These are phyloP conservation scores for Elsinoe ampelina DNA, from an alignment of 2,329 filamentous ascomycete species.

Conservation along the genomic window DNA sequence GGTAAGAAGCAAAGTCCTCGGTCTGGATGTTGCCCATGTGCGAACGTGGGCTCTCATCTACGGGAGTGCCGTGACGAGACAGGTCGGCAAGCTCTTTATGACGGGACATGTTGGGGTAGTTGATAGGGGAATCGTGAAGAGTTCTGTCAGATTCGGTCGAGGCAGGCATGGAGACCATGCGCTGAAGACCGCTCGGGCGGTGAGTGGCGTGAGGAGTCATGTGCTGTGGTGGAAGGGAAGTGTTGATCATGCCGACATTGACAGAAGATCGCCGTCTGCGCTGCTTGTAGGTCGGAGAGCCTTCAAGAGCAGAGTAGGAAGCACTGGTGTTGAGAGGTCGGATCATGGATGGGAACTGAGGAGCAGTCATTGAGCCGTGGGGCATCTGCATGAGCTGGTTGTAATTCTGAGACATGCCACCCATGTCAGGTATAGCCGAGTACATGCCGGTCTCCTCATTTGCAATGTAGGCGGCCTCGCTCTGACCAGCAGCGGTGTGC, in stretches of 20 bases:
- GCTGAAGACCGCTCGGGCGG: slow-evolving; percentile 78
- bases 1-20: slow-evolving; percentile 58
- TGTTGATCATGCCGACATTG: slow-evolving; percentile 57
- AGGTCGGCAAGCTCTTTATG: slow-evolving; percentile 73
- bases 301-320: slow-evolving; percentile 85
- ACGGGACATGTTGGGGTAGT: slow-evolving; percentile 55
- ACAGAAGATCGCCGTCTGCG: slow-evolving; percentile 87
- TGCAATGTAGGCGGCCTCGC: slow-evolving; percentile 92
- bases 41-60: slow-evolving; percentile 48
- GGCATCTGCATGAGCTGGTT: slow-evolving; percentile 88
- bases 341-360: slow-evolving; percentile 65
- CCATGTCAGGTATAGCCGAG: slow-evolving; percentile 82
- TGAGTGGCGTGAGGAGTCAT: slow-evolving; percentile 52
- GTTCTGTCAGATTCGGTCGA: slow-evolving; percentile 62
- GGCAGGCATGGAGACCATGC: slow-evolving; percentile 77
- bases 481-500: slow-evolving; percentile 52
- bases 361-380: slow-evolving; percentile 70
- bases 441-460: slow-evolving; percentile 97
- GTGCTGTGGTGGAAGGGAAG: slow-evolving; percentile 15
- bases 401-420: slow-evolving; percentile 60
- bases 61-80: slow-evolving; percentile 86
- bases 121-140: slow-evolving; percentile 68
- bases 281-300: slow-evolving; percentile 98
- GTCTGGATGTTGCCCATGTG: slow-evolving; percentile 51
- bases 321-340: slow-evolving; percentile 63